These are phyloP conservation scores for Acanthamoeba castellanii DNA, from an alignment of 208 protist genomes.

Conservation along the genomic window DNA sequence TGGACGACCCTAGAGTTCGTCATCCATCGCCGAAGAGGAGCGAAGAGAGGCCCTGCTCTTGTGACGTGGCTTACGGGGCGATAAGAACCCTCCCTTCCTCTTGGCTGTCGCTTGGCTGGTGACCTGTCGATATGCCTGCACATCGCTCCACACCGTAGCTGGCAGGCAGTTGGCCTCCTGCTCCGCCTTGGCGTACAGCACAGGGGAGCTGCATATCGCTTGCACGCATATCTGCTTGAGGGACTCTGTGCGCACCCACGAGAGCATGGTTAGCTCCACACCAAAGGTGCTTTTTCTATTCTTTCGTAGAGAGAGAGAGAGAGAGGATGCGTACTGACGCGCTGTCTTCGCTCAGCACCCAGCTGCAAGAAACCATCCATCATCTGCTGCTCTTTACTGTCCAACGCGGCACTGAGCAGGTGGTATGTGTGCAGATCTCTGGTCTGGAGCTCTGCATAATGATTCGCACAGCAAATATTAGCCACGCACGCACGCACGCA, in stretches of 20 bases:
- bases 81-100: too few relatives aligned
- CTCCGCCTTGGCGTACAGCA: conserved; percentile 24
- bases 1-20: too few relatives aligned
- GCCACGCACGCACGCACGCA: too few relatives aligned
- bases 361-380: conserved; percentile 45
- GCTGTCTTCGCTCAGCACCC: neutral
- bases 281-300: neutral
- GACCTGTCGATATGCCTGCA: conserved; percentile 31
- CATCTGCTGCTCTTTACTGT: neutral
- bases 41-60: too few relatives aligned
- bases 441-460: neutral
- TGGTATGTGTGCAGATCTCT: conserved; percentile 28
- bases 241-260: neutral
- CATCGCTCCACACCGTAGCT: conserved; percentile 22
- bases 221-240: conserved; percentile 61
- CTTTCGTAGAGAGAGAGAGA: neutral
- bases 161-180: neutral
- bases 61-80: too few relatives aligned
- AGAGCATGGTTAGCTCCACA: neutral
- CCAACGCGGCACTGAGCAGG: neutral
- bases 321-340: neutral
- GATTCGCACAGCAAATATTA: too few relatives aligned
- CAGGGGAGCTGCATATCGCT: neutral
- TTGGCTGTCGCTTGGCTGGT: neutral
- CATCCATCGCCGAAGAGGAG: too few relatives aligned